These are phyloP conservation scores for Orbilia brochopaga DNA, from an alignment of 2,329 filamentous ascomycete genomes.

Conservation along the genomic window DNA sequence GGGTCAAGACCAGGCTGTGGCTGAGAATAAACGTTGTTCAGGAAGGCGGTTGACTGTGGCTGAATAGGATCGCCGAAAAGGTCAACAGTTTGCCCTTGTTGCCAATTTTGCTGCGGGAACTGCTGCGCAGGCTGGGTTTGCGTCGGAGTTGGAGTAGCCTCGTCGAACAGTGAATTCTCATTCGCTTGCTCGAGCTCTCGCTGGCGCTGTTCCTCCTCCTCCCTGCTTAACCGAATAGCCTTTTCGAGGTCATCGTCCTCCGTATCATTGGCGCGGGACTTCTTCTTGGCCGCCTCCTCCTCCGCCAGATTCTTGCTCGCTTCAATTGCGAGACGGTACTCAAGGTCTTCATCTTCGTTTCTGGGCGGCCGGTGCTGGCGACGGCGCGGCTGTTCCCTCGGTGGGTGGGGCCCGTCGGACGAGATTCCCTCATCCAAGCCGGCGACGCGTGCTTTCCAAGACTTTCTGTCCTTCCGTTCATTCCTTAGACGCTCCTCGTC, in stretches of 20 bases:
- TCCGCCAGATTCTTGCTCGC: constrained; percentile 95
- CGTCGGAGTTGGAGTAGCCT: constrained; percentile 66
- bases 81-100: constrained; percentile 94
- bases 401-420: constrained; percentile 58
- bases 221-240: constrained; percentile 91
- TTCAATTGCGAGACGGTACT: constrained; percentile 88
- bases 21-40: constrained; percentile 75
- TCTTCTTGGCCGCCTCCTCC: constrained; percentile 76
- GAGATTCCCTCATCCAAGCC: constrained; percentile 81
- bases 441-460: constrained; percentile 95
- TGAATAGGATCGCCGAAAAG: constrained; percentile 95
- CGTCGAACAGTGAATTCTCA: constrained; percentile 85
- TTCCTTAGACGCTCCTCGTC: constrained; percentile 91
- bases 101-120: constrained; percentile 71
- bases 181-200: constrained; percentile 87
- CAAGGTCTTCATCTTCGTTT: constrained; percentile 82
- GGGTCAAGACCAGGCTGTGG: constrained; percentile 72
- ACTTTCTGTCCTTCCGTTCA: constrained; percentile 87
- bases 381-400: constrained; percentile 57
- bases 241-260: constrained; percentile 91
- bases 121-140: constrained; percentile 67
- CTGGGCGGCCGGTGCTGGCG: constrained; percentile 62
- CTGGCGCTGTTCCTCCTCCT: constrained; percentile 83
- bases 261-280: constrained; percentile 65
- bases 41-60: constrained; percentile 70